Conservation (phyloP, 1,139 yeast species). For the Candida sp. region DNA sequence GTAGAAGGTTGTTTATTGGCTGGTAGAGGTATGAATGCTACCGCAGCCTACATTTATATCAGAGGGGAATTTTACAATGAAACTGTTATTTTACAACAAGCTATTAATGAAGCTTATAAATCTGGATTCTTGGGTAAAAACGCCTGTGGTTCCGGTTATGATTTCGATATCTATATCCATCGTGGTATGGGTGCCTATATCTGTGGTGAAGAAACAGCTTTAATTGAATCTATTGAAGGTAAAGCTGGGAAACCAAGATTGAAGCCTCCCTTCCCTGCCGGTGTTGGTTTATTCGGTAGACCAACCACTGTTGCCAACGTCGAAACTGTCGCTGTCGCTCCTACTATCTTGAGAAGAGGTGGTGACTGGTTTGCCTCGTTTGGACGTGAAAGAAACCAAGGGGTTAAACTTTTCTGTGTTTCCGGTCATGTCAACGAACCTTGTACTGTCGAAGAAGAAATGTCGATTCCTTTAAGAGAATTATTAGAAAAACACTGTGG, state of each 20-base stretch:
- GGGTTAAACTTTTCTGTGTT: constrained; percentile 80
- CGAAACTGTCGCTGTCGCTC: constrained; percentile 86
- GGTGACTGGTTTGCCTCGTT: constrained; percentile 81
- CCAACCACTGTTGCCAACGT: constrained; percentile 89
- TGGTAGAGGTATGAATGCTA: constrained; percentile 90
- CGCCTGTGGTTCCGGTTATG: constrained; percentile 85
- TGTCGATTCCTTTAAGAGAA: constrained; percentile 83
- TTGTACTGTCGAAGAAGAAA: constrained; percentile 89
- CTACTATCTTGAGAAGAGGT: constrained; percentile 85
- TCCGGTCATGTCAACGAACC: constrained; percentile 91
- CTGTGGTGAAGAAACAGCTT: constrained; percentile 89
- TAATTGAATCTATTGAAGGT: constrained; percentile 85
- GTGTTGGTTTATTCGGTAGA: constrained; percentile 86
- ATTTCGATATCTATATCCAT: constrained; percentile 77
- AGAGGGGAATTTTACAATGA: constrained; percentile 88
- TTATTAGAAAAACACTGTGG: constrained; percentile 86
- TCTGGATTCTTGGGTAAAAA: constrained; percentile 78
- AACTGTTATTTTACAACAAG: constrained; percentile 65
- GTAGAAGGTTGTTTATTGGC: constrained; percentile 86
- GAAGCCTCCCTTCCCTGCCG: constrained; percentile 94
- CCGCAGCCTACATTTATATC: constrained; percentile 87
- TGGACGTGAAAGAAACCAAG: constrained; percentile 81
- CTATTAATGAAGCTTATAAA: constrained; percentile 82
- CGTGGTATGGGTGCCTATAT: constrained; percentile 92
- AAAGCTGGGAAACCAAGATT: constrained; percentile 91